phyloP scores from a whole-genome alignment of 2,329 filamentous ascomycete genomes.

The Lachnellula cervina region DNA sequence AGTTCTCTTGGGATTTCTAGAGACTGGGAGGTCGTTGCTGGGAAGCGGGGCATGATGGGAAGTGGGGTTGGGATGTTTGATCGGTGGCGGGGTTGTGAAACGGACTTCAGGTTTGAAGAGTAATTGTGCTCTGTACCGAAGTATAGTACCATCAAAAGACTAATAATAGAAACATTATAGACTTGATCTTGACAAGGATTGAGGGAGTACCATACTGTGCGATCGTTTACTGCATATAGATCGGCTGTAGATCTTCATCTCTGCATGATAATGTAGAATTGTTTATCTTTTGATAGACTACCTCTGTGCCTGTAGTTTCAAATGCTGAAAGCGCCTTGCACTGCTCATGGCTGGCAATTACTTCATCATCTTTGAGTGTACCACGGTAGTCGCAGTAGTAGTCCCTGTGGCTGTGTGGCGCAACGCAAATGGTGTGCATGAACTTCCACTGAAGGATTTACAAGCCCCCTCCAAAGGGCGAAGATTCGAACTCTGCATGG shows the following conservation, averaged over 20 bases:
- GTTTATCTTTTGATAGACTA: too few relatives aligned
- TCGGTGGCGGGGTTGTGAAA: not conserved
- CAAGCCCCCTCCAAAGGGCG: not conserved
- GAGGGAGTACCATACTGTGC: too few relatives aligned
- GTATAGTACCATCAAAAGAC: too few relatives aligned
- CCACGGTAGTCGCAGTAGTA: not conserved
- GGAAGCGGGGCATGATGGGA: too few relatives aligned
- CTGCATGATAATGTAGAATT: too few relatives aligned
- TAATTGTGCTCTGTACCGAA: too few relatives aligned
- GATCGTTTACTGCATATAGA: too few relatives aligned
- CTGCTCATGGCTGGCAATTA: not conserved
- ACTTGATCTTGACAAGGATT: too few relatives aligned
- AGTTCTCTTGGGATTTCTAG: not conserved
- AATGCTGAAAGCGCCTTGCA: too few relatives aligned
- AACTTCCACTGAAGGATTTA: not conserved
- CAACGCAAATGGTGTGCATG: not conserved
- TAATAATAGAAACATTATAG: too few relatives aligned
- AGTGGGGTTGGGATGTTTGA: not conserved
- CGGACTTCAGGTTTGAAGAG: not conserved
- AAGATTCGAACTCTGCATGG: not conserved
- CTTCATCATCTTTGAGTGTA: not conserved
- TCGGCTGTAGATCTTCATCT: too few relatives aligned
- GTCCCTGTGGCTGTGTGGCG: not conserved
- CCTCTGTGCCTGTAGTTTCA: too few relatives aligned
- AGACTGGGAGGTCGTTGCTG: not conserved